A percentile compares a stretch with the other conserved stretches of the same genome.
These are phyloP conservation scores for Suhomyces maxii DNA, from an alignment of 1,139 yeast species.

Conservation along the genomic window DNA sequence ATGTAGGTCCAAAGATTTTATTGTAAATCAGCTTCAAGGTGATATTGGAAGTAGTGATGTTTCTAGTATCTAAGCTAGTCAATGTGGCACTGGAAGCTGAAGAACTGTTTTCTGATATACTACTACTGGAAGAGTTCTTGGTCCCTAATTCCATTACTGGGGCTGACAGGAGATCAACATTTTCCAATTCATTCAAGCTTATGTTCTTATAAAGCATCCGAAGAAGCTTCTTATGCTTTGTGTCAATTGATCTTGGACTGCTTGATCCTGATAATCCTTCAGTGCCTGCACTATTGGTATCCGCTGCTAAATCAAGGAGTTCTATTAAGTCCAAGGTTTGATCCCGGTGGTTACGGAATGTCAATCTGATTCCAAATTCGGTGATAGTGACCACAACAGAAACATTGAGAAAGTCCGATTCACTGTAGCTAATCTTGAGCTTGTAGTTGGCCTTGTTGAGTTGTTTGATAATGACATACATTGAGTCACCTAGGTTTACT, in stretches of 20 bases:
- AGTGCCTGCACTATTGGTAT: neutral
- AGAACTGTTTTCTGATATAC: constrained; percentile 3
- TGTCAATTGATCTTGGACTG: constrained; percentile 3
- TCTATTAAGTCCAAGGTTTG: constrained; percentile 52
- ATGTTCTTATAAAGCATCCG: constrained; percentile 35
- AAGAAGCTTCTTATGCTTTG: constrained; percentile 13
- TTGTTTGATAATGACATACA: constrained; percentile 27
- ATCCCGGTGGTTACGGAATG: constrained; percentile 39
- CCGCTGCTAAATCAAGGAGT: constrained; percentile 27
- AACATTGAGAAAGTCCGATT: constrained; percentile 21
- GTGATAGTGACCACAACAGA: constrained; percentile 35
- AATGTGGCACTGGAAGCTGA: constrained; percentile 5
- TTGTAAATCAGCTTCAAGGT: constrained; percentile 51
- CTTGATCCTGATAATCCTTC: neutral
- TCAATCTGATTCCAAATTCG: constrained; percentile 35
- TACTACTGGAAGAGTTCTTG: constrained; percentile 4
- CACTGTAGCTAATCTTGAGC: constrained; percentile 16
- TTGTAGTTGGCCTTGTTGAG: constrained; percentile 27
- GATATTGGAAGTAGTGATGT: constrained; percentile 11
- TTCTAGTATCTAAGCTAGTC: constrained; percentile 8
- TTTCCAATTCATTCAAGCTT: constrained; percentile 26
- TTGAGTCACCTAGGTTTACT: constrained; percentile 28
- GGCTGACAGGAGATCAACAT: constrained; percentile 7
- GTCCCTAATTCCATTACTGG: neutral
- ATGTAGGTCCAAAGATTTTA: constrained; percentile 62